Evolutionary conservation across 2,329 filamentous ascomycete genomes (phyloP).

Genomic region (Aspergillus sp.): DNA sequence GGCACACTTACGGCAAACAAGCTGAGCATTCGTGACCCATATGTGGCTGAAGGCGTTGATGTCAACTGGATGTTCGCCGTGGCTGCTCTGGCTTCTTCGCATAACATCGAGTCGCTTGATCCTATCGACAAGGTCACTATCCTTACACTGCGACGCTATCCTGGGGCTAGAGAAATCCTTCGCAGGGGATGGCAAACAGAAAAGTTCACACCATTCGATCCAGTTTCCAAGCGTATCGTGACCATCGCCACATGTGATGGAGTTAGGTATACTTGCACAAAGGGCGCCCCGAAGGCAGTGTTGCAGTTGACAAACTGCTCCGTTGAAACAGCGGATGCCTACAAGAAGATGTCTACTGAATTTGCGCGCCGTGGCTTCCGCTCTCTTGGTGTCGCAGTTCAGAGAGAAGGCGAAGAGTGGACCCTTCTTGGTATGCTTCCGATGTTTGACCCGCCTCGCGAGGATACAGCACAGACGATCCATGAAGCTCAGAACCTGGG

Average conservation of each 20-base stretch:
- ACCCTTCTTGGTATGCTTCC: conserved; percentile 68
- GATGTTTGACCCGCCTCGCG: conserved; percentile 74
- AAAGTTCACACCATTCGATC: conserved; percentile 65
- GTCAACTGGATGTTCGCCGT: conserved; percentile 81
- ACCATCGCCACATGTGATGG: conserved; percentile 61
- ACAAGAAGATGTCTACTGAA: conserved; percentile 65
- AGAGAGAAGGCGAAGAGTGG: conserved; percentile 69
- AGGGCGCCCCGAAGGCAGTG: conserved; percentile 70
- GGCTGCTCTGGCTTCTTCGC: conserved; percentile 67
- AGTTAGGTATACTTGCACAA: conserved; percentile 65
- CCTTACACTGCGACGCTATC: conserved; percentile 65
- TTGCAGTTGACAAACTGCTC: conserved; percentile 62
- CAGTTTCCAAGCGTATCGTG: conserved; percentile 73
- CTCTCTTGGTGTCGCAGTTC: conserved; percentile 69
- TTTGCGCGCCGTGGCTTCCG: conserved; percentile 74
- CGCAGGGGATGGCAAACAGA: conserved; percentile 67
- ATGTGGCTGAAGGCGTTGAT: conserved; percentile 68
- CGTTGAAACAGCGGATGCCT: conserved; percentile 57
- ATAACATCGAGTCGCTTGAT: conserved; percentile 71
- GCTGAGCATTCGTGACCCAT: conserved; percentile 69
- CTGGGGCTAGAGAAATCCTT: conserved; percentile 67
- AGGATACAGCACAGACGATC: conserved; percentile 72
- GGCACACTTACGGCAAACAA: conserved; percentile 61
- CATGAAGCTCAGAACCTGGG: conserved; percentile 67
- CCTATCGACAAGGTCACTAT: conserved; percentile 76